phyloP scores from a whole-genome alignment of 441 rosid species.

The Croton setiger region DNA sequence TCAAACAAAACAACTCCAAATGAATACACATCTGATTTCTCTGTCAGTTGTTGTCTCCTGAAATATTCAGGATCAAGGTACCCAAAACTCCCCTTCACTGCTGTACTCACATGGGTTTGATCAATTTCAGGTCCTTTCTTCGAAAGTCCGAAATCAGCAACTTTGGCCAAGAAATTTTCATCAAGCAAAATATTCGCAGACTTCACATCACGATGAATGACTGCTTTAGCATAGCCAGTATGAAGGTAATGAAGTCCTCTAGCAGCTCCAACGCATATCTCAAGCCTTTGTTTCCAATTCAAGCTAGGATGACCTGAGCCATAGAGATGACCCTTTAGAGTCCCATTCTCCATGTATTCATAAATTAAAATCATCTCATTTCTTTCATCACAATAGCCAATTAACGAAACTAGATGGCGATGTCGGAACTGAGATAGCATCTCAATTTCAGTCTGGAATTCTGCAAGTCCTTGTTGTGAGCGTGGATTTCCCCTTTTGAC shows the following conservation, averaged over 20 bases:
- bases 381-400: constrained; percentile 91
- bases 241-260: constrained; percentile 97
- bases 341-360: constrained; percentile 97
- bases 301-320: constrained; percentile 72
- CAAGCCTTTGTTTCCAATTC: constrained; percentile 90
- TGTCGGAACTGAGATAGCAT: constrained; percentile 95
- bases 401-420: constrained; percentile 86
- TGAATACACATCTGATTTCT: constrained; percentile 90
- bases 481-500: constrained; percentile 88
- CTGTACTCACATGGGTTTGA: constrained; percentile 95
- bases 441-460: constrained; percentile 92
- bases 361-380: constrained; percentile 91
- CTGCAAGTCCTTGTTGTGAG: constrained; percentile 92
- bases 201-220: constrained; percentile 93
- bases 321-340: constrained; percentile 84
- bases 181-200: constrained; percentile 92
- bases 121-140: constrained; percentile 91
- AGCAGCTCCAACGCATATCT: constrained; percentile 85
- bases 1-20: constrained; percentile 90
- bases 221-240: constrained; percentile 88
- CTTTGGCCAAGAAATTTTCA: constrained; percentile 90
- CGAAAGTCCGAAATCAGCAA: constrained; percentile 92
- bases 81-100: constrained; percentile 94
- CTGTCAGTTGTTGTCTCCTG: constrained; percentile 88
- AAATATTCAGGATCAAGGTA: constrained; percentile 91